Percentiles rank a stretch among this genome's conserved stretches.
Conservation (phyloP, 495 filamentous ascomycete species). For the Penicillium alfredii region DNA sequence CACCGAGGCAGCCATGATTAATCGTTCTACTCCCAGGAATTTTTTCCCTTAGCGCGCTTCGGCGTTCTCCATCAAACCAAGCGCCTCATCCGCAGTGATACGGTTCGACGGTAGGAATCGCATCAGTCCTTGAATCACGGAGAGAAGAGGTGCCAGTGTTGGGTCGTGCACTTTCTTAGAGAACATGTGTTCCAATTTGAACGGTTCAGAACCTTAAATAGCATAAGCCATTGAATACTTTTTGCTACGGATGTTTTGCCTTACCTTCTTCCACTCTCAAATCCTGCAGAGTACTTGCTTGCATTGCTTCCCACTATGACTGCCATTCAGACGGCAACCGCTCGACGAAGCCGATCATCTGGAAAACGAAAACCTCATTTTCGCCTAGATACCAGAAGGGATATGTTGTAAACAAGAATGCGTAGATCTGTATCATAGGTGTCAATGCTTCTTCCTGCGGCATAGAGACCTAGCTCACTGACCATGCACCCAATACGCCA, state of each 20-base stretch:
- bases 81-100: constrained; percentile 9
- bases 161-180: constrained; percentile 1
- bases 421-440: constrained; percentile 23
- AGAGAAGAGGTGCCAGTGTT: constrained; percentile 6
- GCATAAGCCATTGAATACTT: too few species aligned
- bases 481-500: constrained; percentile 38
- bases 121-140: constrained; percentile 10
- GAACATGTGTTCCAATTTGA: constrained; percentile 9
- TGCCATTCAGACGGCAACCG: constrained; percentile 15
- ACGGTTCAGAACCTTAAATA: neutral
- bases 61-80: too few species aligned
- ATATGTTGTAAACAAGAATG: constrained; percentile 15
- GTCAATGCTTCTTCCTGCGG: too few species aligned
- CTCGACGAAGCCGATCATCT: constrained; percentile 18
- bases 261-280: constrained; percentile 12
- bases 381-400: constrained; percentile 21
- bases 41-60: too few species aligned
- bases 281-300: constrained; percentile 5
- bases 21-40: too few species aligned
- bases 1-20: too few species aligned
- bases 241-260: neutral
- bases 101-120: constrained; percentile 12
- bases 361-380: constrained; percentile 9
- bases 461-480: too few species aligned
- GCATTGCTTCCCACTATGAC: constrained; percentile 13